phyloP scores from a whole-genome alignment of 495 filamentous ascomycete species.

The Aspergillus sclerotiicarbonarius region DNA sequence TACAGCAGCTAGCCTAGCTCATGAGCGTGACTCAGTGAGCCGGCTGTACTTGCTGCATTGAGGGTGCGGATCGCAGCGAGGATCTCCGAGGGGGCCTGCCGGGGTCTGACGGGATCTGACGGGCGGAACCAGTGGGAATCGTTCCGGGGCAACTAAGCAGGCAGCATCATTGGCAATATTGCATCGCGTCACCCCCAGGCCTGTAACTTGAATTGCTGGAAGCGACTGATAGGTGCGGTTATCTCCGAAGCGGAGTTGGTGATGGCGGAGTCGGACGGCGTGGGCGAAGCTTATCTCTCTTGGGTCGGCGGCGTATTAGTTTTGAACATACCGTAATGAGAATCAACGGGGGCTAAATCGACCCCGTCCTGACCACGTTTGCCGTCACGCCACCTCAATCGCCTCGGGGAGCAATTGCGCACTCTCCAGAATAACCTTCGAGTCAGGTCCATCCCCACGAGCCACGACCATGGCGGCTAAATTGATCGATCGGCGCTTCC shows the following conservation, averaged over 20 bases:
- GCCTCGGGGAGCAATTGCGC: background rate
- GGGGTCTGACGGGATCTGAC: background rate
- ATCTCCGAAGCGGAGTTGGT: background rate
- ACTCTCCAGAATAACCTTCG: background rate
- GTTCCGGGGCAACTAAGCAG: no score
- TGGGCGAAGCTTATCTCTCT: background rate
- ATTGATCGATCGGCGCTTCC: constrained; percentile 41
- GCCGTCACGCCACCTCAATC: background rate
- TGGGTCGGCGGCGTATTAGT: background rate
- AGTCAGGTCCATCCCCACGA: background rate
- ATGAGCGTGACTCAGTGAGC: background rate
- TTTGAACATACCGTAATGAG: background rate
- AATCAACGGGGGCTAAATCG: background rate
- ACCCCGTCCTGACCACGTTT: background rate
- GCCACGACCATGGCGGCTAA: constrained; percentile 38
- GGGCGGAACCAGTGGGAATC: no score
- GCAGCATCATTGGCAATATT: no score
- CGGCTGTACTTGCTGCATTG: background rate
- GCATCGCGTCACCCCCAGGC: no score
- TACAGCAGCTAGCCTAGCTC: background rate
- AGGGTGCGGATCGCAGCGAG: background rate
- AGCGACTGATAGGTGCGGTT: background rate
- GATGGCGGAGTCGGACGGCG: background rate
- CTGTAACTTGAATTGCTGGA: no score
- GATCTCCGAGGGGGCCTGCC: background rate